Percentiles rank a stretch among this genome's conserved stretches.
These are phyloP conservation scores for Chlamydomonas sp. DNA, from an alignment of 139 green algal genomes.

Conservation along the genomic window DNA sequence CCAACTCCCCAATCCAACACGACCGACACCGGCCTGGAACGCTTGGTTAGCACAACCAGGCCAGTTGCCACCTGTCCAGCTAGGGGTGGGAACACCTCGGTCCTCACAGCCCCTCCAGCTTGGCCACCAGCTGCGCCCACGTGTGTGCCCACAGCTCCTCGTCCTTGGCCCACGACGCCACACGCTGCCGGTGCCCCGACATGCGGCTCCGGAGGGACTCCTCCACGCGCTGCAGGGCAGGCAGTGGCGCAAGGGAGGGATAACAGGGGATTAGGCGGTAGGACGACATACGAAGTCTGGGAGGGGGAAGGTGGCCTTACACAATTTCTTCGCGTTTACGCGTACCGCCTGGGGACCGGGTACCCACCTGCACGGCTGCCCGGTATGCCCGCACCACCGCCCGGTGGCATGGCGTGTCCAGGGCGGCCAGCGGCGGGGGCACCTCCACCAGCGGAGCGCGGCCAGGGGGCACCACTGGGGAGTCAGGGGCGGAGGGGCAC, in stretches of 20 bases:
- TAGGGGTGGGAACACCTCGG: too few species aligned
- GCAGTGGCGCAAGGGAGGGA: neutral
- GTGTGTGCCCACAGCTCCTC: conserved; percentile 54
- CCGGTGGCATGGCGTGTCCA: conserved; percentile 62
- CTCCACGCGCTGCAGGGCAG: conserved; percentile 17
- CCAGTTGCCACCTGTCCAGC: too few species aligned
- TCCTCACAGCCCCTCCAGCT: conserved; percentile 54
- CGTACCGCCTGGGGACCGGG: neutral
- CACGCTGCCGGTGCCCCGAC: conserved; percentile 12
- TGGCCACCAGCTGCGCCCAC: conserved; percentile 46
- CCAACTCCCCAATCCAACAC: too few species aligned
- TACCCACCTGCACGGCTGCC: conserved; percentile 27
- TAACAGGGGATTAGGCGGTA: neutral
- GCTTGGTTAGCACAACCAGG: too few species aligned
- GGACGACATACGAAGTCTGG: neutral
- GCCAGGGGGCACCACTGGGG: neutral
- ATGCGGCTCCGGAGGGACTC: conserved; percentile 15
- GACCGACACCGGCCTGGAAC: too few species aligned
- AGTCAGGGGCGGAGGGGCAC: neutral
- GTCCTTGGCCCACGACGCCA: conserved; percentile 42
- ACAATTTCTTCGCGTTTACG: neutral
- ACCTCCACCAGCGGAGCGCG: conserved; percentile 5
- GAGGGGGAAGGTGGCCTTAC: neutral
- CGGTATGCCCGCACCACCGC: conserved; percentile 57
- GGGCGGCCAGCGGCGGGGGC: conserved; percentile 6